phyloP scores from a whole-genome alignment of 441 rosid genomes.

The Arabidopsis lyrata region DNA sequence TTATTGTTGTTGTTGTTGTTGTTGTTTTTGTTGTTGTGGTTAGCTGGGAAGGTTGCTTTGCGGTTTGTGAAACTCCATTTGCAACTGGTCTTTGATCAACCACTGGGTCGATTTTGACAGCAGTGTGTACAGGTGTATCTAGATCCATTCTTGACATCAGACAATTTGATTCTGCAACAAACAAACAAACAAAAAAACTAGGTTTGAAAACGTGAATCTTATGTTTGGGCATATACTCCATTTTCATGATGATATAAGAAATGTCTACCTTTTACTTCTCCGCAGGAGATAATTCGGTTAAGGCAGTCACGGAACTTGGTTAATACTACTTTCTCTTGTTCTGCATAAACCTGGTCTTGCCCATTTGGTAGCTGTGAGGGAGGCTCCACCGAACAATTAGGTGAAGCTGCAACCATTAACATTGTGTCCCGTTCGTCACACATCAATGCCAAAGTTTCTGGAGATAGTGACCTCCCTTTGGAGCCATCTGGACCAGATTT shows the following conservation, averaged over 20 bases:
- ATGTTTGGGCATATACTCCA: slow-evolving; percentile 15
- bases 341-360: slow-evolving; percentile 68
- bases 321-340: slow-evolving; percentile 84
- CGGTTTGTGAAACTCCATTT: slow-evolving; percentile 40
- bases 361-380: slow-evolving; percentile 65
- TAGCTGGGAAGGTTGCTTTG: slow-evolving; percentile 34
- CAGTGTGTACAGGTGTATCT: slow-evolving; percentile 28
- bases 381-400: slow-evolving; percentile 50
- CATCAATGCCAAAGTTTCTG: slow-evolving; percentile 96
- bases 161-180: slow-evolving; percentile 45
- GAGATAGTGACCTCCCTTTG: slow-evolving; percentile 83
- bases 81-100: slow-evolving; percentile 39
- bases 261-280: slow-evolving; percentile 82
- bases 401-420: slow-evolving; percentile 64
- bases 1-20: slow-evolving; percentile 16
- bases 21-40: slow-evolving; percentile 1
- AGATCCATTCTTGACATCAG: slow-evolving; percentile 39
- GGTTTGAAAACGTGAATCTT: slow-evolving; percentile 22
- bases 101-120: slow-evolving; percentile 39
- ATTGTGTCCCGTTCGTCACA: slow-evolving; percentile 61
- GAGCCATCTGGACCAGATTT: slow-evolving; percentile 57
- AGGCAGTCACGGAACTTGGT: slow-evolving; percentile 90
- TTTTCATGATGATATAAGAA: not conserved
- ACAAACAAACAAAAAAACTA: slow-evolving; percentile 5
- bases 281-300: slow-evolving; percentile 78